Percentiles rank a stretch among this genome's conserved stretches.
Conservation (phyloP, 176 grass and related monocot genomes). For the Musa itinerans region DNA sequence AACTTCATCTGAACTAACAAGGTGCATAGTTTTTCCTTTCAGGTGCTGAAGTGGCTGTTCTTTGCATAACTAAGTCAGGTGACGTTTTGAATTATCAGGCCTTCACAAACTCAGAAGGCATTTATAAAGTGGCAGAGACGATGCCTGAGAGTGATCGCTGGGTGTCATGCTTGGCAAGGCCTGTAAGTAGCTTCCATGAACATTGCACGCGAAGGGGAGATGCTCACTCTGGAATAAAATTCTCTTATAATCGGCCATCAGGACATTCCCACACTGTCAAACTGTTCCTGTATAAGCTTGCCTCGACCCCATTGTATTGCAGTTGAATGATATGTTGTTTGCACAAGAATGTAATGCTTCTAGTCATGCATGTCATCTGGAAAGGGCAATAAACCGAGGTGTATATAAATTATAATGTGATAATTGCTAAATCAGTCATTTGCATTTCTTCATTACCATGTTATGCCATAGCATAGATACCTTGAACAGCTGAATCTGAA, state of each 20-base stretch:
- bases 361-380: background rate
- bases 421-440: too few relatives aligned
- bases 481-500: too few relatives aligned
- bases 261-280: conserved; percentile 65
- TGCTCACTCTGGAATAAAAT: conserved; percentile 76
- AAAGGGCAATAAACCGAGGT: background rate
- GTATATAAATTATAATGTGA: too few relatives aligned
- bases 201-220: conserved; percentile 66
- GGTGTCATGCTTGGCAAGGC: conserved; percentile 86
- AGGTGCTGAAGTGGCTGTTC: conserved; percentile 88
- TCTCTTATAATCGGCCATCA: conserved; percentile 60
- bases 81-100: conserved; percentile 97
- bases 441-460: too few relatives aligned
- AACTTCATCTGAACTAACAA: background rate
- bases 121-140: conserved; percentile 69
- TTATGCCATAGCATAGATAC: too few relatives aligned
- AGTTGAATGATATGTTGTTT: conserved; percentile 21
- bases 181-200: conserved; percentile 78
- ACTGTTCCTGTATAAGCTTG: conserved; percentile 78
- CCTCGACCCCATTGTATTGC: conserved; percentile 53
- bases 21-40: background rate
- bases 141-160: conserved; percentile 87
- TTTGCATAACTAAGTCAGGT: conserved; percentile 87
- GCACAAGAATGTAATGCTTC: background rate
- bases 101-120: conserved; percentile 75